Evolutionary conservation across 2,329 filamentous ascomycete genomes (phyloP), one percentile per base, ranked within the genome.

Genomic region (Diaporthe australafricana): DNA sequence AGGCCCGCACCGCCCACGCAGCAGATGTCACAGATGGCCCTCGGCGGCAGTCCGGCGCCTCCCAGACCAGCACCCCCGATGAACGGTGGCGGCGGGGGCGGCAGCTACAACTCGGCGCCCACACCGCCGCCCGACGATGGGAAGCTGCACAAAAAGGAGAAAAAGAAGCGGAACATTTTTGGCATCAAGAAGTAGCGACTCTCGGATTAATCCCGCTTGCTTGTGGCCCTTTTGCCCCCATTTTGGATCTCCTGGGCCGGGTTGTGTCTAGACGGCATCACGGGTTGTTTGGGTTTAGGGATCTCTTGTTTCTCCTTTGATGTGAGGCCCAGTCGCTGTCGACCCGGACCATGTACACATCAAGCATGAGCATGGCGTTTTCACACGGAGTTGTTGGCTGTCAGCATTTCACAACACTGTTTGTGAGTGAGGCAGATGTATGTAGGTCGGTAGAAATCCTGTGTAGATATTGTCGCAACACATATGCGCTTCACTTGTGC

Each of bases 121-220:
- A 74, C 72, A 63, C 74, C 77, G 70, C 75, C 74, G 42, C 67
- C 69, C 25, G 71, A 71, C 45, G 75, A 70, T 72, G 75, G 69
- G 68, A 88, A 86, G 75, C 79, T 81, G 7, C 83, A 85, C 63
- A 90, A 91, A 80, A 83, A 85, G 76, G 84, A 88, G 76, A 91
- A 91, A 83, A 91, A 91, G 85, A 88, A 85, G 78, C 83, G 88
- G 68, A 87, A 88, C 72, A 87, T 90, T 74, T 81, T 90, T 71
- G 86, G 87, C 35, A 85, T 89, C 76, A 91, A 90, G 82, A 92
- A 92, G 80, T 84, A 74, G 70, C 30, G 45, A 20, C n/a, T 72
- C 57, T 52, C 14, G 16, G 25, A 9, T 27, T 65, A 4, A 22
- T 16, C 27, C 32, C 25, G 22, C 35, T 35, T 16, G 17, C 20